Base-by-base conservation (phyloP, 345 rosid genomes). In the Aurinia saxatilis region DNA sequence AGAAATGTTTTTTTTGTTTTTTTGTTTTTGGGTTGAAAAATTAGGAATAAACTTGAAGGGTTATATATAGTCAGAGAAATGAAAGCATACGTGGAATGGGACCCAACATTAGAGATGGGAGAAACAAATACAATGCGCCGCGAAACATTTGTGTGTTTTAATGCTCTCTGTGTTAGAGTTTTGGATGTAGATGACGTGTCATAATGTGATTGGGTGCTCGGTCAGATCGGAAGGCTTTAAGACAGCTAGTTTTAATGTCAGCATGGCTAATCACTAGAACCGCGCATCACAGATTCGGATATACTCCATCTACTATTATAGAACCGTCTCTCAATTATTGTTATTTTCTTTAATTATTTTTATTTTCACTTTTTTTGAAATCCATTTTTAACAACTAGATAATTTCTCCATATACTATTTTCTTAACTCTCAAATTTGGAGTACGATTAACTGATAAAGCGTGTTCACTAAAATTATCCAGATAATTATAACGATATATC, bases 121-220 rank as follows among this genome's bases (percentile, higher is more conserved):
- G 55, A 73, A 81, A 83, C 89, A 59, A 70, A 69, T 67, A 77
- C 93, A 60, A 64, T 75, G 44, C 82, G 82, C 97, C 75, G 89
- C 91, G 79, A 41, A 67, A n/a, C n/a, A n/a, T n/a, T n/a, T 27
- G 30, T 27, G 30, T 36, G 46, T 9, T 35, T 30, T 8, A 27
- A 46, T 45, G 62, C 63, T 45, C 41, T 27, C 30, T 27, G 30
- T n/a, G 55, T 41, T 68, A 17, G 41, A 37, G 36, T 61, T 54
- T 62, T 57, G 49, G 2, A 54, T 47, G 21, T 16, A 18, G 9
- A 36, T 47, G 35, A 78, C 60, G 78, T 80, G 97, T 77, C 72
- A 19, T 0, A 5, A 27, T 0, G 0, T 49, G 18, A 59, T 73
- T 74, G 78, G 78, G 7, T 0, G 1, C 2, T 3, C 18, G 48